Base-by-base conservation (phyloP, 192 early-diverging fungal genomes). In the Mortierella antarctica region DNA sequence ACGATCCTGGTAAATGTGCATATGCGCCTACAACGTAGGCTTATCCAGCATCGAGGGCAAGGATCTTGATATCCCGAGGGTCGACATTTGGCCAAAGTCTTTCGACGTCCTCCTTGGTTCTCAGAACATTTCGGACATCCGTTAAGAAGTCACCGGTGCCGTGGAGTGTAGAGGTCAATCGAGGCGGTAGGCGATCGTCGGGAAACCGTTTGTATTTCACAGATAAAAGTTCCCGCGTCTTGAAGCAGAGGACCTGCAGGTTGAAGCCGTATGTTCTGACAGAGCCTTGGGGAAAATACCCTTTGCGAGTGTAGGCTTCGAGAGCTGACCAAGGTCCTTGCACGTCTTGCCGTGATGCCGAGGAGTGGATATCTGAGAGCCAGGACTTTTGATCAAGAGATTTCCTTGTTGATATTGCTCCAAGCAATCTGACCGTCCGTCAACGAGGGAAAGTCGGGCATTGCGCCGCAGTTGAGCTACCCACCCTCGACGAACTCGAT, bases 31-130 rank as follows among this genome's bases (percentile, higher is more conserved):
- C 65, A 17, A 67, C 65, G 20, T 42, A 67, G 17, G 65, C 65
- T 21, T 67, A 54, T 46, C 65, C 65, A 47, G 65, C 40, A 57
- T 67, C 65, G n/a, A 67, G 54, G 42, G 53, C 23, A 7, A 67
- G 54, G 4, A 56, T 47, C 54, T 67, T 67, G 52, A 67, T 67
- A 44, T 67, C n/a, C 2, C 50, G 15, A 44, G 65, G 65, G 23
- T 55, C 42, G n/a, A 55, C 39, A 39, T 45, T n/a, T n/a, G n/a
- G n/a, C n/a, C 65, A 66, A 11, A 66, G 40, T 15, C 40, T 4
- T 56, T 40, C 51, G 9, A 66, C 52, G 18, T 66, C 53, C 51
- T 53, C 65, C 53, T 46, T 54, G 48, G 51, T 66, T 4, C n/a
- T 21, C 8, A 56, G 4, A 21, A 56, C 65, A 54, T 66, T 56